Conservation (phyloP, 495 filamentous ascomycete genomes). For the Aspergillus carlsbadensis region DNA sequence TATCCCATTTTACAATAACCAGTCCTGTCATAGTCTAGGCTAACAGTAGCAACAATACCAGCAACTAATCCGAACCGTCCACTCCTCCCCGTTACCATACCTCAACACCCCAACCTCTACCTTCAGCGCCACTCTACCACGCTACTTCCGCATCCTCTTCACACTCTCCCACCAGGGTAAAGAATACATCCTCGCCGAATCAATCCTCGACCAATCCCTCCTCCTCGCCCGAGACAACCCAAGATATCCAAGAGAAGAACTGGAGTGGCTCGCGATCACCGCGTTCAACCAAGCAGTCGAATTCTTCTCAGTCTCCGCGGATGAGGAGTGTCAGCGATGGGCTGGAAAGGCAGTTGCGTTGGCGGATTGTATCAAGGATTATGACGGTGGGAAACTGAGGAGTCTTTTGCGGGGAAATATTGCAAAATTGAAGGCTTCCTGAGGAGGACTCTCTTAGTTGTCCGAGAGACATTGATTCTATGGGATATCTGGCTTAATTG, state of each 20-base stretch:
- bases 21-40: neutral
- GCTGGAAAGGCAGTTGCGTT: constrained; percentile 63
- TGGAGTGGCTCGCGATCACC: constrained; percentile 73
- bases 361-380: constrained; percentile 49
- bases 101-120: neutral
- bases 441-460: too few relatives aligned
- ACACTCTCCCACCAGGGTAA: constrained; percentile 52
- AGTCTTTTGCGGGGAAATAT: constrained; percentile 54
- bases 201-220: constrained; percentile 49
- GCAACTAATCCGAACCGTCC: constrained; percentile 19
- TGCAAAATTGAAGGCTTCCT: constrained; percentile 32
- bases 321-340: constrained; percentile 61
- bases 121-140: constrained; percentile 49
- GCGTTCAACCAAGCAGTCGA: constrained; percentile 79
- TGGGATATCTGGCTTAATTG: too few relatives aligned
- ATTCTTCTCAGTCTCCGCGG: constrained; percentile 57
- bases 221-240: constrained; percentile 42
- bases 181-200: constrained; percentile 24
- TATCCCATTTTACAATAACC: too few relatives aligned
- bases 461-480: too few relatives aligned
- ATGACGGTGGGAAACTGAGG: constrained; percentile 45
- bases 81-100: constrained; percentile 13
- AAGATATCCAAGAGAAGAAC: constrained; percentile 65
- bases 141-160: constrained; percentile 73
- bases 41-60: constrained; percentile 3